Evolutionary conservation across 495 filamentous ascomycete species (phyloP).

Genomic region (Tuber melanosporum): DNA sequence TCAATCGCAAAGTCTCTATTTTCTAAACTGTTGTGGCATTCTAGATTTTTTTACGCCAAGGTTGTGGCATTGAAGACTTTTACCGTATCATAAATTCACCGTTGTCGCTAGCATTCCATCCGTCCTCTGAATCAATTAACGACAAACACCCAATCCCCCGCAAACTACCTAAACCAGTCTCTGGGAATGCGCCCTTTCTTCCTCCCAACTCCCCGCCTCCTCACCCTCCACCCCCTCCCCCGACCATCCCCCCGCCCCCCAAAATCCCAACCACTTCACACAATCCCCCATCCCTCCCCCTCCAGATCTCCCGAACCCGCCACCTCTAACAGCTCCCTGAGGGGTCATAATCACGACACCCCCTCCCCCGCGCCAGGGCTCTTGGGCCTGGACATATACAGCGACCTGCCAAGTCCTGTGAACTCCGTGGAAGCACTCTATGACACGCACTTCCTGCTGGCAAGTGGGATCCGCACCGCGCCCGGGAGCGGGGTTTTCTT

Average conservation of each 20-base stretch:
- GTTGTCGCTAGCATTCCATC: conserved; percentile 24
- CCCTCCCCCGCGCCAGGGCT: conserved; percentile 4
- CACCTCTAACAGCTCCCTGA: conserved; percentile 13
- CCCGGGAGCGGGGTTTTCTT: conserved; percentile 65
- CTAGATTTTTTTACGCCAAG: too few species aligned
- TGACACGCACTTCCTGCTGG: conserved; percentile 69
- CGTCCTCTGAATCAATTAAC: conserved; percentile 1
- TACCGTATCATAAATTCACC: too few species aligned
- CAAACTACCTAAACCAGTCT: conserved; percentile 10
- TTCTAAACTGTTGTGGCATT: too few species aligned
- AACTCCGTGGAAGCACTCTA: conserved; percentile 77
- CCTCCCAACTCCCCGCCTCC: conserved; percentile 11
- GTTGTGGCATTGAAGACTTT: too few species aligned
- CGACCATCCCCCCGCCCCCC: conserved; percentile 12
- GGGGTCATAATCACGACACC: not conserved
- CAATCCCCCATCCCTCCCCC: not conserved
- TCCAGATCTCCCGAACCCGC: not conserved
- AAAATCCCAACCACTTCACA: not conserved
- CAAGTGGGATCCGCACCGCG: conserved; percentile 63
- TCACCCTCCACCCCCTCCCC: conserved; percentile 9
- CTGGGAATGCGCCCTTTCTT: conserved; percentile 14
- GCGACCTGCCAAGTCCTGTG: conserved; percentile 64
- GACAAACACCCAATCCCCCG: conserved; percentile 19
- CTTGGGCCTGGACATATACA: conserved; percentile 63
- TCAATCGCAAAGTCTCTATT: not conserved